A percentile compares a stretch with the other conserved stretches of the same genome.
These are phyloP conservation scores for Scedosporium minutisporum DNA, from an alignment of 2,329 filamentous ascomycete genomes.

Conservation along the genomic window DNA sequence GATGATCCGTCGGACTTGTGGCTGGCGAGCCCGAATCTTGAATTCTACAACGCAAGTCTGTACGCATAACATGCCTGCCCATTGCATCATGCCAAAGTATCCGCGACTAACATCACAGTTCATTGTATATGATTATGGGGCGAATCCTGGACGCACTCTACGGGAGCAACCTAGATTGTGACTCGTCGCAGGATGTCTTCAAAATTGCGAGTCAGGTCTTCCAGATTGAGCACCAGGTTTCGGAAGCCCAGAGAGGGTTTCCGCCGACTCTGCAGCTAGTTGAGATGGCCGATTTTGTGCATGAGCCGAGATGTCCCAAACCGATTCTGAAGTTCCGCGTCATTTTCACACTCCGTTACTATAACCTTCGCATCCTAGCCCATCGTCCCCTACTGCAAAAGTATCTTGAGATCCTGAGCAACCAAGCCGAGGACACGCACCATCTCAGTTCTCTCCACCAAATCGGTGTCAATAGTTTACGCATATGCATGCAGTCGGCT, in stretches of 20 bases:
- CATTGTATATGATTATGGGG: constrained; percentile 1
- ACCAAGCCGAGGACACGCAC: background rate
- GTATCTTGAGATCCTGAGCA: constrained; percentile 6
- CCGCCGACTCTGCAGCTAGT: background rate
- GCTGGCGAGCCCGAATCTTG: background rate
- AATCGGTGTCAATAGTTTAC: background rate
- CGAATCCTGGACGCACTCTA: background rate
- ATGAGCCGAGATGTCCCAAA: background rate
- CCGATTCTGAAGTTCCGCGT: background rate
- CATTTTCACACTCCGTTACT: constrained; percentile 6
- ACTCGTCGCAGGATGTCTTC: background rate
- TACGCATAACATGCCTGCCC: background rate
- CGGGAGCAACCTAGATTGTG: constrained; percentile 2
- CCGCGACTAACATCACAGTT: background rate
- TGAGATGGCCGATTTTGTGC: background rate
- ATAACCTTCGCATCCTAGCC: constrained; percentile 7
- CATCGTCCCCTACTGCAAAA: constrained; percentile 7
- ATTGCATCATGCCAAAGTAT: background rate
- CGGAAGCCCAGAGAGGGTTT: background rate
- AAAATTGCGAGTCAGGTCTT: background rate
- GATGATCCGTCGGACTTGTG: constrained; percentile 1
- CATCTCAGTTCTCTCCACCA: background rate
- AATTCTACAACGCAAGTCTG: constrained; percentile 2
- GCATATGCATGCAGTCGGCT: constrained; percentile 2
- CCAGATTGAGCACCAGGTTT: constrained; percentile 1